Conservation (phyloP, 495 filamentous ascomycete species). For the Penicillium riverlandense region DNA sequence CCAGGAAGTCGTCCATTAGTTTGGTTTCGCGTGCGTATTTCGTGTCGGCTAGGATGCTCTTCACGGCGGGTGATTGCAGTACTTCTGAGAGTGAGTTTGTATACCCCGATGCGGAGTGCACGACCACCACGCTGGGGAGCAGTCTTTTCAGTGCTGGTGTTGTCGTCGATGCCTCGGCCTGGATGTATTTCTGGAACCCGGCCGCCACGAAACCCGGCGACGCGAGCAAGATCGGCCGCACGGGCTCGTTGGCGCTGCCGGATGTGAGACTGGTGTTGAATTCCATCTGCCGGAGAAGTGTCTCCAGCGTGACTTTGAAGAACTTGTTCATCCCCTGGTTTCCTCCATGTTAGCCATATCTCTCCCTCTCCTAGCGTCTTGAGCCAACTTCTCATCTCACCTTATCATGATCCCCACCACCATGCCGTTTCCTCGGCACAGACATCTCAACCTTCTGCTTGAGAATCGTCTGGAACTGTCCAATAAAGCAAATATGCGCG, state of each 20-base stretch:
- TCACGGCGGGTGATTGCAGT: conserved; percentile 69
- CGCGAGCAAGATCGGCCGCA: conserved; percentile 73
- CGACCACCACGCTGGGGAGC: conserved; percentile 62
- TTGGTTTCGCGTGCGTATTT: conserved; percentile 79
- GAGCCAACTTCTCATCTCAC: conserved; percentile 18
- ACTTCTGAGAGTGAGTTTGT: conserved; percentile 82
- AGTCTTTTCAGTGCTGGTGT: conserved; percentile 57
- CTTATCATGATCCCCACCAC: conserved; percentile 57
- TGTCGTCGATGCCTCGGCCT: conserved; percentile 51
- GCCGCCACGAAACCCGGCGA: conserved; percentile 82
- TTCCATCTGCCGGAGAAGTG: conserved; percentile 72
- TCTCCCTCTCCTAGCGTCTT: not conserved
- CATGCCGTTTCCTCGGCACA: conserved; percentile 71
- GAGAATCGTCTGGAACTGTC: conserved; percentile 81
- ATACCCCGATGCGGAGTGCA: conserved; percentile 79
- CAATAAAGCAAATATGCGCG: conserved; percentile 90
- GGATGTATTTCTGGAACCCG: conserved; percentile 74
- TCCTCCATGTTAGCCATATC: conserved; percentile 4
- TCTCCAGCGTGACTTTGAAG: conserved; percentile 68
- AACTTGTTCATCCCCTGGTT: conserved; percentile 67
- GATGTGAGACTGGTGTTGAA: conserved; percentile 46
- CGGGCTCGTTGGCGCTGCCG: conserved; percentile 26
- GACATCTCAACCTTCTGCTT: conserved; percentile 79
- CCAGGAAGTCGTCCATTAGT: conserved; percentile 81
- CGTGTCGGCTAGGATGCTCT: conserved; percentile 68